Evolutionary conservation across 2,329 filamentous ascomycete species (phyloP), one percentile per base, ranked within the genome.

Genomic region (Thermomyces lanuginosus): DNA sequence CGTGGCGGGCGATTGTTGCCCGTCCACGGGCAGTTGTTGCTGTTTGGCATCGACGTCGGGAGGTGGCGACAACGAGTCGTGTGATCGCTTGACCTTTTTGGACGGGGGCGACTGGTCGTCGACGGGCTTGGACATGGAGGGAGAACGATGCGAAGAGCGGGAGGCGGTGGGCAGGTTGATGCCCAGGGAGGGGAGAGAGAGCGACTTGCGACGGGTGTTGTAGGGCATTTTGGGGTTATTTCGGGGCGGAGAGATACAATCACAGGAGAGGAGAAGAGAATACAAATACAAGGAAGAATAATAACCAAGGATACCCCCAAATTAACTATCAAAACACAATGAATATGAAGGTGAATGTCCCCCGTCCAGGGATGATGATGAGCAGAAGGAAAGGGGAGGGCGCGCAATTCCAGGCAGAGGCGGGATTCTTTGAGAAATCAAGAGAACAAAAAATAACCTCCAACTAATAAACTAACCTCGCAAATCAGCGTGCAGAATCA

Each of bases 181-280:
- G 51, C 89, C 89, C 45, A 95, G 69, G 40, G 83, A 91, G 34
- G 82, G 79, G 47, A 95, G 65, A 36, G 84, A 93, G 40, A 98
- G 64, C 48, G 83, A 92, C 64, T 95, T 95, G 56, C 84, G 76
- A 58, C 86, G 79, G 41, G 86, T 95, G 58, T 93, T 92, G 66
- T 93, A 93, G 49, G 77, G 78, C 82, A 92, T 92, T 37, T 39
- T 37, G 37, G 33, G 17, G 11, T n/a, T 16, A 11, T 16, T 8
- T 14, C 8, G 22, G 17, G 10, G 17, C 16, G 23, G 29, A 29
- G 27, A 34, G 21, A 11, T 16, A 26, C 22, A 21, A 21, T 14
- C 10, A 24, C 26, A 29, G 34, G 14, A 25, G 29, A 22, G 22
- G 28, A 28, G 18, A 26, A 18, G 28, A 29, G 29, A 35, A 33